phyloP scores from a whole-genome alignment of 2,329 filamentous ascomycete genomes.

The Dothistroma septosporum region DNA sequence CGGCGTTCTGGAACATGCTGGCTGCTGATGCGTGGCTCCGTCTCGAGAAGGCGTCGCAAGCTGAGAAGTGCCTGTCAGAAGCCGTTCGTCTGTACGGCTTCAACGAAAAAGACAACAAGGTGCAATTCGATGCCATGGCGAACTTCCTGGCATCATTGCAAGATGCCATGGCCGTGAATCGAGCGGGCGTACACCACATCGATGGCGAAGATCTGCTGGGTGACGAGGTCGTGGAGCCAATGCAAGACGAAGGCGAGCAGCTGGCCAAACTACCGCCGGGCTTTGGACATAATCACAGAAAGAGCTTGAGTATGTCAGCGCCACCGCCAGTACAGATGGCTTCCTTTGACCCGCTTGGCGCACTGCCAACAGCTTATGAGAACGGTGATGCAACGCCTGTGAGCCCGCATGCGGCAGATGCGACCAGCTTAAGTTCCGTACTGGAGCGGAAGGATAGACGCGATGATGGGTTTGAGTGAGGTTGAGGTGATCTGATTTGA shows the following conservation, averaged over 20 bases:
- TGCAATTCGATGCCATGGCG: constrained; percentile 50
- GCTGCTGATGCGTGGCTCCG: constrained; percentile 80
- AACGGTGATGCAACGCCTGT: constrained; percentile 8
- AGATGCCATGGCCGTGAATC: constrained; percentile 53
- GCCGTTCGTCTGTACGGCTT: constrained; percentile 53
- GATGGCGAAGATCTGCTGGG: constrained; percentile 33
- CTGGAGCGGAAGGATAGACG: constrained; percentile 23
- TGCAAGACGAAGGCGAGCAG: constrained; percentile 37
- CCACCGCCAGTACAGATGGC: constrained; percentile 18
- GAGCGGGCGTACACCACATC: constrained; percentile 36
- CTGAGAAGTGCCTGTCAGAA: constrained; percentile 70
- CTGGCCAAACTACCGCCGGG: constrained; percentile 22
- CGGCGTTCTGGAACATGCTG: constrained; percentile 81
- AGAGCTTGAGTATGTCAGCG: constrained; percentile 39
- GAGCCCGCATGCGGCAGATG: constrained; percentile 21
- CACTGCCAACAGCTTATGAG: constrained; percentile 28
- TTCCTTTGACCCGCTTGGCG: constrained; percentile 34
- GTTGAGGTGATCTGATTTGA: not conserved
- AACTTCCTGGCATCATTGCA: constrained; percentile 64
- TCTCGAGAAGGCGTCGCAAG: constrained; percentile 71
- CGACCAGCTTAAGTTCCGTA: constrained; percentile 16
- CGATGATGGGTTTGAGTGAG: constrained; percentile 34
- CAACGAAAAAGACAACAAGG: constrained; percentile 4
- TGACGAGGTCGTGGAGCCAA: constrained; percentile 26
- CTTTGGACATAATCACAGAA: constrained; percentile 38